A percentile compares a stretch with the other conserved stretches of the same genome.
phyloP scores from a whole-genome alignment of 805 yeast genomes.

The Candida parachauliodes region DNA sequence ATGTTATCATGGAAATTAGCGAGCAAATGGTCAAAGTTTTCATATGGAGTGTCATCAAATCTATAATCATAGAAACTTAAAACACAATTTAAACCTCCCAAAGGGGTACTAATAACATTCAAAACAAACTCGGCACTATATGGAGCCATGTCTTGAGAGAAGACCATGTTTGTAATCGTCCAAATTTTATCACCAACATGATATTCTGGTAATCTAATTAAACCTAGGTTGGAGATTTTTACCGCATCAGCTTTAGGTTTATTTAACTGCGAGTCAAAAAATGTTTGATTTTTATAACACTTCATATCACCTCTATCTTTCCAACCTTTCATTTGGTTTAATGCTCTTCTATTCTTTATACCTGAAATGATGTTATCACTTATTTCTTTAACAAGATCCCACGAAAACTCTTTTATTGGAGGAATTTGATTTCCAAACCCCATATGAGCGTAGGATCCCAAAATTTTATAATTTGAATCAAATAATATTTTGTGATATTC shows the following conservation, averaged over 20 bases:
- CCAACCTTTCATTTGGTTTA: slow-evolving; percentile 20
- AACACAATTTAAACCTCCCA: slow-evolving; percentile 34
- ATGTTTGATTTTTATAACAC: slow-evolving; percentile 14
- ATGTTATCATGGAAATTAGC: slow-evolving; percentile 17
- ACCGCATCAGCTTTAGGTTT: slow-evolving; percentile 26
- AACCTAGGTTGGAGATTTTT: slow-evolving; percentile 37
- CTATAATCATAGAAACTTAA: slow-evolving; percentile 26
- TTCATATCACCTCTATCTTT: slow-evolving; percentile 13
- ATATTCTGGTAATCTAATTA: slow-evolving; percentile 19
- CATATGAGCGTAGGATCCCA: slow-evolving; percentile 32
- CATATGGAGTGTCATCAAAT: slow-evolving; percentile 21
- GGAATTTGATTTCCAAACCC: slow-evolving; percentile 30
- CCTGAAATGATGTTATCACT: slow-evolving; percentile 16
- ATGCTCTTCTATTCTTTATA: slow-evolving; percentile 19
- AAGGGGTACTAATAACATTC: slow-evolving; percentile 24
- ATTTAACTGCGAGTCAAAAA: slow-evolving; percentile 22
- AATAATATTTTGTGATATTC: slow-evolving; percentile 17
- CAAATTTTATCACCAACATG: slow-evolving; percentile 12
- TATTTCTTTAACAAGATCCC: slow-evolving; percentile 28
- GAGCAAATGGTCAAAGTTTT: slow-evolving; percentile 22
- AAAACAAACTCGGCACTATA: slow-evolving; percentile 32
- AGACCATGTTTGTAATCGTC: slow-evolving; percentile 28
- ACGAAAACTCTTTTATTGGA: slow-evolving; percentile 27
- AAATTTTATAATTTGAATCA: slow-evolving; percentile 19
- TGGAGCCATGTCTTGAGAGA: slow-evolving; percentile 36